These are phyloP conservation scores for Fusarium haematococcum DNA, from an alignment of 2,329 filamentous ascomycete species.

Conservation along the genomic window DNA sequence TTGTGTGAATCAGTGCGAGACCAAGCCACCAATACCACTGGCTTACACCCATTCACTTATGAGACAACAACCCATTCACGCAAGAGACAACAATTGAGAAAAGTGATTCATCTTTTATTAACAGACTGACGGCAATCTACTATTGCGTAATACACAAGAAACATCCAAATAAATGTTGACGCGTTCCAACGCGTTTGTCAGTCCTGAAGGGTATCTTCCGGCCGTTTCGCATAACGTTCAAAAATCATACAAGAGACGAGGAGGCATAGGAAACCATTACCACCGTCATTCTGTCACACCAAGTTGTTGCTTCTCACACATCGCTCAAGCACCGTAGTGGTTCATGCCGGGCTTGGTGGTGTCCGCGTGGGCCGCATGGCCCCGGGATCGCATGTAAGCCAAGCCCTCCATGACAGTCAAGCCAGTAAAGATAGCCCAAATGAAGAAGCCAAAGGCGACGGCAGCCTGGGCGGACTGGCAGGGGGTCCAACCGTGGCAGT, in stretches of 20 bases:
- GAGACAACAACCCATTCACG: neutral
- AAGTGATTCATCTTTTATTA: constrained; percentile 8
- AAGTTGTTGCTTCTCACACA: neutral
- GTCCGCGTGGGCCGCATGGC: constrained; percentile 47
- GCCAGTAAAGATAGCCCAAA: constrained; percentile 65
- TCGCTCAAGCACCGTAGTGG: constrained; percentile 25
- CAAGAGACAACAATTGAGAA: neutral
- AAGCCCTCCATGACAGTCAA: constrained; percentile 61
- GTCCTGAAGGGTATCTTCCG: constrained; percentile 39
- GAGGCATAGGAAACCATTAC: constrained; percentile 5
- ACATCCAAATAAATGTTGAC: constrained; percentile 11
- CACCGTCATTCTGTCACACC: constrained; percentile 4
- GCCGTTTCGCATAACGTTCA: constrained; percentile 35
- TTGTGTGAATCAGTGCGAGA: neutral
- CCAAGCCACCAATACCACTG: neutral
- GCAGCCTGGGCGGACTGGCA: constrained; percentile 74
- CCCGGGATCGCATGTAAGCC: constrained; percentile 56
- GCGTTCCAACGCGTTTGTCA: constrained; percentile 17
- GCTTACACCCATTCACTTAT: neutral
- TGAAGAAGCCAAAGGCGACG: constrained; percentile 74
- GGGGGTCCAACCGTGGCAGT: constrained; percentile 62
- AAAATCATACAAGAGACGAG: neutral
- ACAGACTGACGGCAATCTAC: neutral
- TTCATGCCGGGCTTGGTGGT: constrained; percentile 40
- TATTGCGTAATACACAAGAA: constrained; percentile 11